A percentile compares a stretch with the other conserved stretches of the same genome.
phyloP scores from a whole-genome alignment of 495 filamentous ascomycete species.

The Xanthoparmelia taractica region DNA sequence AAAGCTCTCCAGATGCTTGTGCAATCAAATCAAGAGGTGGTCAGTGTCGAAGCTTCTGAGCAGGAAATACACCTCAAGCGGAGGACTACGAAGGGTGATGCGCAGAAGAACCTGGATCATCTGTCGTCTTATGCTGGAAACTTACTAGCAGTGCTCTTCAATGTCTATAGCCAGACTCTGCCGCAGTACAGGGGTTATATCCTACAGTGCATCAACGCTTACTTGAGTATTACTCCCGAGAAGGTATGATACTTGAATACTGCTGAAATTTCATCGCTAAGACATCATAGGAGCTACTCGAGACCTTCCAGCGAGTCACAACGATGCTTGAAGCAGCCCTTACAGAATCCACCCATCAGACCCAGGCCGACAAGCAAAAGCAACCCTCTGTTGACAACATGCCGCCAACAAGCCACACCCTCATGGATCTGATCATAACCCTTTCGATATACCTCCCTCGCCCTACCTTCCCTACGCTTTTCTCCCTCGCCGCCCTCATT shows the following conservation, averaged over 20 bases:
- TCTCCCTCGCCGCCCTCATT: constrained; percentile 72
- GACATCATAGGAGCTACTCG: constrained; percentile 58
- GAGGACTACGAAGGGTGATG: constrained; percentile 65
- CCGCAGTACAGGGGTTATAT: constrained; percentile 87
- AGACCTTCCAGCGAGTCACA: constrained; percentile 79
- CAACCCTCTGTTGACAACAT: constrained; percentile 55
- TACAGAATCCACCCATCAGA: constrained; percentile 46
- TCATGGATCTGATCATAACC: constrained; percentile 93
- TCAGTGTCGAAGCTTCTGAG: constrained; percentile 49
- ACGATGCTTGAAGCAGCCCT: constrained; percentile 73
- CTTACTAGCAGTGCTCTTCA: constrained; percentile 88
- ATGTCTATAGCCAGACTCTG: constrained; percentile 92
- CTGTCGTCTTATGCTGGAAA: constrained; percentile 74
- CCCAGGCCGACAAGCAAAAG: constrained; percentile 51
- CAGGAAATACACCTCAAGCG: constrained; percentile 63
- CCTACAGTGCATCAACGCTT: constrained; percentile 87
- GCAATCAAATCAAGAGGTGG: constrained; percentile 79
- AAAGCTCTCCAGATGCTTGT: constrained; percentile 75
- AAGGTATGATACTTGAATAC: constrained; percentile 34
- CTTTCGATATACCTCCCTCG: constrained; percentile 88
- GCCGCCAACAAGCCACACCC: constrained; percentile 88
- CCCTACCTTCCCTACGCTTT: constrained; percentile 70
- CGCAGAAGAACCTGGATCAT: constrained; percentile 69
- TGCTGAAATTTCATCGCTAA: neutral
- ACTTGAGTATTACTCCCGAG: constrained; percentile 75